A percentile compares a stretch with the other conserved stretches of the same genome.
Conservation (phyloP, 768 basidiomycete species). For the Cytidiella melzeri region DNA sequence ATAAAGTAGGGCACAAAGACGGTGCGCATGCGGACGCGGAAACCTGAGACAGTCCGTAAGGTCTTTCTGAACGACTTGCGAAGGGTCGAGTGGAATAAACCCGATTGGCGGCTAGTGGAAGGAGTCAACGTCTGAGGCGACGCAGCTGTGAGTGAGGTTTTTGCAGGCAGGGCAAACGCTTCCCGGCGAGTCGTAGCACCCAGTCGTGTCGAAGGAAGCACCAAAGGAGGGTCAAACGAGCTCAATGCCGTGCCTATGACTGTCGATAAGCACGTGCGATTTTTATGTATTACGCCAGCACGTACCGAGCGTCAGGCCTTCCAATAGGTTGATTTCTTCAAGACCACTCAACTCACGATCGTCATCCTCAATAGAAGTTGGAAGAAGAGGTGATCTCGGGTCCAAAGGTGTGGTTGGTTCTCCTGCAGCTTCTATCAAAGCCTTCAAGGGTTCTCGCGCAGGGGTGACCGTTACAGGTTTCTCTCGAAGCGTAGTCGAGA, state of each 20-base stretch:
- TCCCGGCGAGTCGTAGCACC: constrained; percentile 62
- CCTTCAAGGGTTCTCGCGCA: constrained; percentile 27
- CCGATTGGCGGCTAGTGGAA: constrained; percentile 1
- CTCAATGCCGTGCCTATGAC: constrained; percentile 41
- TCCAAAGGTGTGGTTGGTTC: constrained; percentile 13
- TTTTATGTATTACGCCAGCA: background rate
- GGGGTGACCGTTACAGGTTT: constrained; percentile 51
- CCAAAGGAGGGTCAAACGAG: constrained; percentile 29
- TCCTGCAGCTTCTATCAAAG: constrained; percentile 28
- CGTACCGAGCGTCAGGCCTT: constrained; percentile 61
- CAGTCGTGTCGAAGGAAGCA: constrained; percentile 65
- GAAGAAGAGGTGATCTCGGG: constrained; percentile 25
- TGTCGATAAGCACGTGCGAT: background rate
- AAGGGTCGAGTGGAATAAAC: constrained; percentile 45
- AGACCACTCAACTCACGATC: constrained; percentile 39
- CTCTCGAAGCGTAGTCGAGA: constrained; percentile 84
- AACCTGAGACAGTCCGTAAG: constrained; percentile 72
- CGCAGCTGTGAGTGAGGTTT: constrained; percentile 35
- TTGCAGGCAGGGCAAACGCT: constrained; percentile 53
- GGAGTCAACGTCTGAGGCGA: constrained; percentile 21
- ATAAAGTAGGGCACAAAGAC: constrained; percentile 85
- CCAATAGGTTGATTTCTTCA: constrained; percentile 63
- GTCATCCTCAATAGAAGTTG: constrained; percentile 31
- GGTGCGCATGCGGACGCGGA: constrained; percentile 90
- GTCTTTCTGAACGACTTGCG: constrained; percentile 84